Evolutionary conservation across 75 land plant species (phyloP).

Genomic region (Adiantum capillusveneris): DNA sequence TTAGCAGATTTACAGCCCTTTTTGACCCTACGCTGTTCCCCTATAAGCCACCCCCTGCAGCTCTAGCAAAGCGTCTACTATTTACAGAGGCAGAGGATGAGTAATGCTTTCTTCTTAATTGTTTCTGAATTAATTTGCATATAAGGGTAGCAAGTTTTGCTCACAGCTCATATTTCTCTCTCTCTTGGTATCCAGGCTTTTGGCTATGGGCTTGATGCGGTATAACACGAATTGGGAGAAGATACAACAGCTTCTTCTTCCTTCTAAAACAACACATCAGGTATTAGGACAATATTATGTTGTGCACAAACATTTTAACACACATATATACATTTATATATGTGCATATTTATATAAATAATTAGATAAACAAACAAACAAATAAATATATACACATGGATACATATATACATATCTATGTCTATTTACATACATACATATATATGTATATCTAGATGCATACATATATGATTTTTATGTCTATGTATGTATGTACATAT

Average conservation of each 20-base stretch:
- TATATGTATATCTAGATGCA: too few species aligned
- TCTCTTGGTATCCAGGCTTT: constrained; percentile 36
- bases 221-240: constrained; percentile 86
- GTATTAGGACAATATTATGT: constrained; percentile 25
- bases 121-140: too few species aligned
- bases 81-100: constrained; percentile 98
- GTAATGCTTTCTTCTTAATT: constrained; percentile 47
- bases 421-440: too few species aligned
- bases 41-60: constrained; percentile 76
- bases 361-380: too few species aligned
- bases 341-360: too few species aligned
- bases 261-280: constrained; percentile 91
- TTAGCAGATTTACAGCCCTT: constrained; percentile 46
- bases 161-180: neutral
- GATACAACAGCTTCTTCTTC: constrained; percentile 87
- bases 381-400: too few species aligned
- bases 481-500: too few species aligned
- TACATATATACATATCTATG: too few species aligned
- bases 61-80: constrained; percentile 76
- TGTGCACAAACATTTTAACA: too few species aligned
- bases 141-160: too few species aligned
- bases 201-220: constrained; percentile 90
- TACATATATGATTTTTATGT: too few species aligned
- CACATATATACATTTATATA: too few species aligned
- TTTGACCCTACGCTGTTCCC: constrained; percentile 80